Conservation (phyloP, 768 basidiomycete species). For the Lactarius deliciosus region DNA sequence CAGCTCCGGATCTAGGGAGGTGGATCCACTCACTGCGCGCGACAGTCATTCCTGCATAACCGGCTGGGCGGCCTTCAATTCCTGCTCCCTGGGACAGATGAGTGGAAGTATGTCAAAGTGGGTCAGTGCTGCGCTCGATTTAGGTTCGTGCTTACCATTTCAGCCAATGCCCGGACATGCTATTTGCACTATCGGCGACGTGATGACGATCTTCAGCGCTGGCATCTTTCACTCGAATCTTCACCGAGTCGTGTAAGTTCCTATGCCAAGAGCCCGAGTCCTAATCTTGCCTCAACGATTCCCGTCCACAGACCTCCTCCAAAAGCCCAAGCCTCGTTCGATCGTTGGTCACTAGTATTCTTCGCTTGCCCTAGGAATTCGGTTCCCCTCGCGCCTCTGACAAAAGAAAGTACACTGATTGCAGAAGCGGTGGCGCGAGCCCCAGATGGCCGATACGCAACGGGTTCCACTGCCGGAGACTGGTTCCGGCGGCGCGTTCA, state of each 20-base stretch:
- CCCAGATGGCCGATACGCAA: slow-evolving; percentile 39
- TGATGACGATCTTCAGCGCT: slow-evolving; percentile 36
- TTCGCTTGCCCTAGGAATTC: slow-evolving; percentile 66
- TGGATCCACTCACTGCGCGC: neutral
- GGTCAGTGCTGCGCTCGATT: neutral
- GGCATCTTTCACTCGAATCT: slow-evolving; percentile 37
- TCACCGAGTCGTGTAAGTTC: slow-evolving; percentile 35
- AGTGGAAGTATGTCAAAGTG: slow-evolving; percentile 16
- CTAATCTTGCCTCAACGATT: neutral
- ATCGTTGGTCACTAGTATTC: slow-evolving; percentile 70
- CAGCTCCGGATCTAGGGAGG: too few species aligned
- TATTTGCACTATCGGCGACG: slow-evolving; percentile 38
- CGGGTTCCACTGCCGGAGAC: slow-evolving; percentile 40
- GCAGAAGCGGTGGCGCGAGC: slow-evolving; percentile 41
- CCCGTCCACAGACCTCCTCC: slow-evolving; percentile 47
- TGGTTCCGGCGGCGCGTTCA: slow-evolving; percentile 46
- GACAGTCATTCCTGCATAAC: slow-evolving; percentile 10
- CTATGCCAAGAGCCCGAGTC: neutral
- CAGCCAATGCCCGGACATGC: slow-evolving; percentile 37
- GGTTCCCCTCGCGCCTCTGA: slow-evolving; percentile 50
- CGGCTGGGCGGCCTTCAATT: slow-evolving; percentile 15
- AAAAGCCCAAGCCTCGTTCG: slow-evolving; percentile 49
- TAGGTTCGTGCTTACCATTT: neutral
- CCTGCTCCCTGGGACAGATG: neutral
- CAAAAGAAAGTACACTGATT: slow-evolving; percentile 51